These are phyloP conservation scores for Epichloe scottii DNA, from an alignment of 2,329 filamentous ascomycete species.

Conservation along the genomic window DNA sequence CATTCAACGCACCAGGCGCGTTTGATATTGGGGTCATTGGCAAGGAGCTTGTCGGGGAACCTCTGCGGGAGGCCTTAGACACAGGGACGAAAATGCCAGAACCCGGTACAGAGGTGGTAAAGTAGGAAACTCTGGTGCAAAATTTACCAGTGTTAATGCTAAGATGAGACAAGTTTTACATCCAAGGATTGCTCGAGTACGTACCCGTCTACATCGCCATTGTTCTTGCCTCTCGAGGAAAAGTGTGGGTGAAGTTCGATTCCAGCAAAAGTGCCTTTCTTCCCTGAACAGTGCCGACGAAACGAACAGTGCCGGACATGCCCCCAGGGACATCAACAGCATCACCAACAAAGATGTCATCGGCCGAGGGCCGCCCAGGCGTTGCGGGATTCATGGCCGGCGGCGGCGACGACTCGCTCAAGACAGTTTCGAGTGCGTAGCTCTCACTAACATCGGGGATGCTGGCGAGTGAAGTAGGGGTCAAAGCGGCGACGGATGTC, in stretches of 20 bases:
- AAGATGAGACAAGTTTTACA: background rate
- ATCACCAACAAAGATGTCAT: conserved; percentile 62
- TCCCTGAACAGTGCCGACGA: conserved; percentile 74
- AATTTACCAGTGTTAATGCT: conserved; percentile 1
- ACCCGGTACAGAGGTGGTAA: conserved; percentile 62
- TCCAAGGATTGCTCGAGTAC: conserved; percentile 13
- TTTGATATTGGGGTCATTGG: conserved; percentile 60
- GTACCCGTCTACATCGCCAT: conserved; percentile 88
- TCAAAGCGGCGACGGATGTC: conserved; percentile 58
- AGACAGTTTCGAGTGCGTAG: conserved; percentile 46
- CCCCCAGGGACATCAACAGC: conserved; percentile 82
- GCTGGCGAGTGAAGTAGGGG: conserved; percentile 46
- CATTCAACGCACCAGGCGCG: conserved; percentile 41
- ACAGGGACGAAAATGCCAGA: conserved; percentile 90
- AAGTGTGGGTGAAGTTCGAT: conserved; percentile 78
- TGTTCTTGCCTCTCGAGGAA: conserved; percentile 82
- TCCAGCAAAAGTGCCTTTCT: conserved; percentile 83
- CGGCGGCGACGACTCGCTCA: conserved; percentile 18
- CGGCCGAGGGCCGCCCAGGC: conserved; percentile 36
- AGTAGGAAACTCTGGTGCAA: conserved; percentile 54
- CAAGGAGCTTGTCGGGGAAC: conserved; percentile 39
- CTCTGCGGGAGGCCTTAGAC: conserved; percentile 62
- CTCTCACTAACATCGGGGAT: conserved; percentile 55
- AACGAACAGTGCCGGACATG: conserved; percentile 84
- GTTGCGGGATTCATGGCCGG: conserved; percentile 38